A percentile compares a stretch with the other conserved stretches of the same genome.
phyloP scores from a whole-genome alignment of 1,284 basidiomycete species.

The Moesziomyces parantarcticus region DNA sequence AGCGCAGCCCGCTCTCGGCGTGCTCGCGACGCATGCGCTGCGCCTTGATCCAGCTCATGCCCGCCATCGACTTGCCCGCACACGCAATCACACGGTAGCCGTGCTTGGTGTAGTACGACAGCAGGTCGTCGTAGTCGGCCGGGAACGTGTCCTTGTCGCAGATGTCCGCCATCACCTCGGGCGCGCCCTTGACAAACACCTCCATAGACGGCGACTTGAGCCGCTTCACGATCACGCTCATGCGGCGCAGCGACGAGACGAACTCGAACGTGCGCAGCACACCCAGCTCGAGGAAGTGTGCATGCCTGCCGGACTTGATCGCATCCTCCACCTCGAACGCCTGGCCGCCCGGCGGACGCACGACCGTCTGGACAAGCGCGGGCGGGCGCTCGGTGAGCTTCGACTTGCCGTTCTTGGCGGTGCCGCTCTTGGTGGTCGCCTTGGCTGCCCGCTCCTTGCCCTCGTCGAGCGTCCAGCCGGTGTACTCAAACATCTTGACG shows the following conservation, averaged over 20 bases:
- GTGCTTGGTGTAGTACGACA: conserved; percentile 96
- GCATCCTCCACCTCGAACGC: conserved; percentile 92
- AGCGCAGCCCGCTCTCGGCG: conserved; percentile 88
- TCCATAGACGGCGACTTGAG: conserved; percentile 95
- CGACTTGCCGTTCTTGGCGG: conserved; percentile 60
- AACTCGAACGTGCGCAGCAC: conserved; percentile 98
- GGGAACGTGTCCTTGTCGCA: conserved; percentile 73
- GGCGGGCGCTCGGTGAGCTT: conserved; percentile 78
- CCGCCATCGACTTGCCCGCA: conserved; percentile 93
- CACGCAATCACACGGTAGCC: conserved; percentile 98
- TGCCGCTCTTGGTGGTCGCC: conserved; percentile 57
- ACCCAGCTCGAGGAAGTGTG: conserved; percentile 91
- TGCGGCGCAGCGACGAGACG: conserved; percentile 88
- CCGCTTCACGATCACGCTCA: conserved; percentile 97
- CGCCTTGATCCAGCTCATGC: conserved; percentile 95
- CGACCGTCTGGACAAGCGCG: conserved; percentile 94
- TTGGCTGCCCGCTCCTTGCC: conserved; percentile 68
- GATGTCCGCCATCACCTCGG: conserved; percentile 96
- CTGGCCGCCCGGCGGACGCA: conserved; percentile 90
- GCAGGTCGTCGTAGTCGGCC: conserved; percentile 92
- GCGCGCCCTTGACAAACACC: conserved; percentile 97
- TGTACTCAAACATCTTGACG: conserved; percentile 88
- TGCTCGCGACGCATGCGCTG: conserved; percentile 96
- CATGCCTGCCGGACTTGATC: conserved; percentile 81
- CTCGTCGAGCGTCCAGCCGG: conserved; percentile 95